Conservation (phyloP, 2,329 filamentous ascomycete species). For the Neonectria magnoliae region DNA sequence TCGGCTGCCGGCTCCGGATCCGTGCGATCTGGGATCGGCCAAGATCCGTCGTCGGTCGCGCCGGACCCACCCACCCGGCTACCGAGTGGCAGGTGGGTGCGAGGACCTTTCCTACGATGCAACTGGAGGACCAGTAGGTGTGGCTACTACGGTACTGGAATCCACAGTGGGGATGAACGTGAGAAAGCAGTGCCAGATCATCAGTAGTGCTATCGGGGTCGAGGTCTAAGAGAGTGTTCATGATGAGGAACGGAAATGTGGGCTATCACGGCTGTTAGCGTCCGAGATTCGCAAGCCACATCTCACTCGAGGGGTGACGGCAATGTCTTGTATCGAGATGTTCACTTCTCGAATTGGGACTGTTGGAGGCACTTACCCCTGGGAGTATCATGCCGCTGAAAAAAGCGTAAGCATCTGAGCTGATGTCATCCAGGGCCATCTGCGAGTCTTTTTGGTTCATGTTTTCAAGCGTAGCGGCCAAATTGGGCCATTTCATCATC, state of each 20-base stretch:
- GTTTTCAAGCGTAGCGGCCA: conserved; percentile 69
- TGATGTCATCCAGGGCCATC: conserved; percentile 66
- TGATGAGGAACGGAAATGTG: conserved; percentile 77
- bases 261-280: conserved; percentile 49
- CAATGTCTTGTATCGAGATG: background rate
- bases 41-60: conserved; percentile 73
- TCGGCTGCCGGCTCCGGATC: conserved; percentile 69
- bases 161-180: conserved; percentile 74
- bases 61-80: conserved; percentile 80
- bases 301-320: background rate
- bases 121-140: conserved; percentile 79
- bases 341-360: background rate
- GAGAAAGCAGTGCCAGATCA: conserved; percentile 72
- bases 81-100: conserved; percentile 76
- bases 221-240: conserved; percentile 81
- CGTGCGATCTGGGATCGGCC: conserved; percentile 75
- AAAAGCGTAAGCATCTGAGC: conserved; percentile 80
- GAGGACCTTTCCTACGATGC: conserved; percentile 79
- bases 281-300: background rate
- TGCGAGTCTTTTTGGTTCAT: conserved; percentile 70
- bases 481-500: conserved; percentile 81
- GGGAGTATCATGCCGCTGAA: conserved; percentile 79
- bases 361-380: conserved; percentile 59
- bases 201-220: conserved; percentile 75
- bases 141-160: conserved; percentile 80